Conservation (phyloP, 139 green algal genomes). For the Trebouxia sp. region DNA sequence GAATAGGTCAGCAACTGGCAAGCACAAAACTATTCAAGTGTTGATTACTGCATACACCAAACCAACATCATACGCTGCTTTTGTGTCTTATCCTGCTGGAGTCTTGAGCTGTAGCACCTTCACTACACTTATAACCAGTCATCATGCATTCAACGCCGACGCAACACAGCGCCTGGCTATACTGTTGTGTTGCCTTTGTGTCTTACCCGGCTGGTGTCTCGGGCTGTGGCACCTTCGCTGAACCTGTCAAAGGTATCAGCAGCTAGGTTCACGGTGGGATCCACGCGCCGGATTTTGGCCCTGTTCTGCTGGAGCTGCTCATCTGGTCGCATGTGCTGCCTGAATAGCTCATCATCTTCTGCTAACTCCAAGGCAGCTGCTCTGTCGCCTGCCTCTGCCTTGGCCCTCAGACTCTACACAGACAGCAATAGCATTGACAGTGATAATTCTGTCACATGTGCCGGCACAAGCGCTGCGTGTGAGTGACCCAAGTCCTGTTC, state of each 20-base stretch:
- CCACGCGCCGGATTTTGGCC: conserved; percentile 37
- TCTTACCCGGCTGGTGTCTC: neutral
- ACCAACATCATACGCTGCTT: too few species aligned
- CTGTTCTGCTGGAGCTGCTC: conserved; percentile 11
- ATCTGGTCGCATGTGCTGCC: conserved; percentile 5
- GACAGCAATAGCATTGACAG: neutral
- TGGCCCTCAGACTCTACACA: neutral
- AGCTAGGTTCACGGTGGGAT: conserved; percentile 56
- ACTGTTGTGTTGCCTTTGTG: too few species aligned
- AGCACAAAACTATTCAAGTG: too few species aligned
- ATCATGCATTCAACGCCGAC: too few species aligned
- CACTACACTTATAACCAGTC: too few species aligned
- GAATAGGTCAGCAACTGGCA: too few species aligned
- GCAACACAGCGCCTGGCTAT: too few species aligned
- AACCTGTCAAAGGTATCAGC: conserved; percentile 40
- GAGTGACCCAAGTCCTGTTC: too few species aligned
- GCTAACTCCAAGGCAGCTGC: conserved; percentile 2
- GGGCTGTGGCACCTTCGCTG: neutral
- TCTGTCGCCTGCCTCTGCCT: conserved; percentile 15
- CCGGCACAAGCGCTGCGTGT: too few species aligned
- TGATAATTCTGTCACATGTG: neutral
- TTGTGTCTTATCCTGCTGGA: too few species aligned
- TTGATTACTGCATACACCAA: too few species aligned
- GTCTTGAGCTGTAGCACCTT: too few species aligned
- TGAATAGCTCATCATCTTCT: conserved; percentile 32